A percentile compares a stretch with the other conserved stretches of the same genome.
These are phyloP conservation scores for Xerocomus subilludens DNA, from an alignment of 1,284 basidiomycete species.

Conservation along the genomic window DNA sequence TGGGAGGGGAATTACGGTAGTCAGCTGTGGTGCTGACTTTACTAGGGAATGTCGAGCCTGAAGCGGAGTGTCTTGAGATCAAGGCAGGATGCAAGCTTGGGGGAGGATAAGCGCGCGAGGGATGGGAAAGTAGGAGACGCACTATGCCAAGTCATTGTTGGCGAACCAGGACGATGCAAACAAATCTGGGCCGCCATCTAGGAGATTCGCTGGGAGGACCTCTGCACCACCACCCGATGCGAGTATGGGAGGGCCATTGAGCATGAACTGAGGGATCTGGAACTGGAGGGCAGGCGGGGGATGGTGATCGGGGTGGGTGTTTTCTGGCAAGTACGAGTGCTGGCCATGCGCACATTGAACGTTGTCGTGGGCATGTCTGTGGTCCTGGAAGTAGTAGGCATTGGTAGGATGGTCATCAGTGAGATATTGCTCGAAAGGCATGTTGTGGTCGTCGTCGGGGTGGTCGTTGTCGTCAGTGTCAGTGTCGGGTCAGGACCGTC, in stretches of 20 bases:
- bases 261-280: slow-evolving; percentile 73
- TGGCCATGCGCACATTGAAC: slow-evolving; percentile 21
- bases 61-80: slow-evolving; percentile 33
- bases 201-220: slow-evolving; percentile 64
- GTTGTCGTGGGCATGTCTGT: slow-evolving; percentile 28
- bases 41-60: slow-evolving; percentile 15
- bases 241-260: slow-evolving; percentile 65
- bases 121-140: slow-evolving; percentile 27
- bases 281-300: slow-evolving; percentile 61
- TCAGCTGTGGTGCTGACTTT: neutral
- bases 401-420: slow-evolving; percentile 35
- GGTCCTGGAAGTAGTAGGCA: slow-evolving; percentile 37
- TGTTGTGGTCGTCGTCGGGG: slow-evolving; percentile 33
- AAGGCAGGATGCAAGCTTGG: slow-evolving; percentile 44
- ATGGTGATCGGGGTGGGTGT: slow-evolving; percentile 37
- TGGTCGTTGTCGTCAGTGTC: slow-evolving; percentile 16
- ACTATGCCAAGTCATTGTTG: slow-evolving; percentile 59
- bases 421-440: slow-evolving; percentile 59
- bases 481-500: slow-evolving; percentile 14
- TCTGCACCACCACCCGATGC: slow-evolving; percentile 79
- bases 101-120: slow-evolving; percentile 34
- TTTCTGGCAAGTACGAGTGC: slow-evolving; percentile 18
- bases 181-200: slow-evolving; percentile 50
- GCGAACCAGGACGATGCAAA: slow-evolving; percentile 62
- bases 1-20: slow-evolving; percentile 2